phyloP scores from a whole-genome alignment of 2,329 filamentous ascomycete genomes.

The Pyricularia sp. region DNA sequence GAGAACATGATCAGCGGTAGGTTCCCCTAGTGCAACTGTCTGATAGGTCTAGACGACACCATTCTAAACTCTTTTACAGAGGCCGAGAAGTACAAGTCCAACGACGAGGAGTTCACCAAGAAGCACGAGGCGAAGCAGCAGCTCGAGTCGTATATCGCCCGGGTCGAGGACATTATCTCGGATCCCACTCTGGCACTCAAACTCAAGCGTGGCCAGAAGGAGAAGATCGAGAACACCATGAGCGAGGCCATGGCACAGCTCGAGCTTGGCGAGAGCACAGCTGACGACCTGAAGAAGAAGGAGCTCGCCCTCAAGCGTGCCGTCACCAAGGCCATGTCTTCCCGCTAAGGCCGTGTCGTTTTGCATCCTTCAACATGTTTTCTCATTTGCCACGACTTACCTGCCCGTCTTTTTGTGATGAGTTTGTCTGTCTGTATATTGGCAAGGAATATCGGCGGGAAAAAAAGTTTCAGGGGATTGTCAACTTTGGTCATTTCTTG shows the following conservation, averaged over 20 bases:
- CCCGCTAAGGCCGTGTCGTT: constrained; percentile 53
- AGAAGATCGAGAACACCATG: constrained; percentile 97
- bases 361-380: constrained; percentile 1
- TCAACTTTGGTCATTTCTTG: constrained; percentile 1
- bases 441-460: not conserved
- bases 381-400: constrained; percentile 2
- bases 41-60: no score
- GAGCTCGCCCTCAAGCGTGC: constrained; percentile 95
- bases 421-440: not conserved
- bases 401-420: not conserved
- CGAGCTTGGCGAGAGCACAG: constrained; percentile 83
- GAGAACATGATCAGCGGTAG: constrained; percentile 91
- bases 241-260: constrained; percentile 97
- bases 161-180: constrained; percentile 97
- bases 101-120: constrained; percentile 98
- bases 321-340: constrained; percentile 97
- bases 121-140: constrained; percentile 98
- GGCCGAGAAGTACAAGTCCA: constrained; percentile 97
- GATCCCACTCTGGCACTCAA: constrained; percentile 94
- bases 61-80: constrained; percentile 33
- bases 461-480: not conserved
- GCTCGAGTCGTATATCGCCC: constrained; percentile 97
- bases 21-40: no score
- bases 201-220: constrained; percentile 98
- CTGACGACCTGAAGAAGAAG: constrained; percentile 99